Percentiles rank a stretch among this genome's conserved stretches.
Evolutionary conservation across 2,329 filamentous ascomycete genomes (phyloP).

Genomic region (Colletotrichum plurivorum): DNA sequence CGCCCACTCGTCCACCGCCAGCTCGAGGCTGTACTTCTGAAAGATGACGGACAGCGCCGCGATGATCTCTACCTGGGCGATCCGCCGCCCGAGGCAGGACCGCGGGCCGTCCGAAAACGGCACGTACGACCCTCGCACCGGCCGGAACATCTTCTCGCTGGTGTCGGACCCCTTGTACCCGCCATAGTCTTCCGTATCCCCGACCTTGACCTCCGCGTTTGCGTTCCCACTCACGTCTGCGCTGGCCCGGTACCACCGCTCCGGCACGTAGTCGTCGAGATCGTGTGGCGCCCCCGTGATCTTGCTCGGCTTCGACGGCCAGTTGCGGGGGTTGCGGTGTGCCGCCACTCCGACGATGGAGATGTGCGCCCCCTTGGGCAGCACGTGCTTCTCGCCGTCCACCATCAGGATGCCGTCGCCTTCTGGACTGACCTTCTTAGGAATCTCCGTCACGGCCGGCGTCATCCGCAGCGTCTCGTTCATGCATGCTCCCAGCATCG

Average conservation of each 20-base stretch:
- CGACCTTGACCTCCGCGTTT: constrained; percentile 40
- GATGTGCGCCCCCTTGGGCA: constrained; percentile 71
- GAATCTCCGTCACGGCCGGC: constrained; percentile 79
- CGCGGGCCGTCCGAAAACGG: constrained; percentile 72
- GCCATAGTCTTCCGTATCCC: constrained; percentile 65
- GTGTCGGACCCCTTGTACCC: constrained; percentile 74
- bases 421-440: constrained; percentile 70
- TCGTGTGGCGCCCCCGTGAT: constrained; percentile 64
- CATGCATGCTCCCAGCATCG: constrained; percentile 81
- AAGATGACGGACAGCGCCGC: constrained; percentile 69
- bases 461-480: constrained; percentile 83
- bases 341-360: constrained; percentile 68
- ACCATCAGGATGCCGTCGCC: constrained; percentile 71
- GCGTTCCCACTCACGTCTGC: constrained; percentile 42
- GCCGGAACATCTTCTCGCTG: constrained; percentile 73
- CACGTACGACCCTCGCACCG: constrained; percentile 67
- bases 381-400: constrained; percentile 68
- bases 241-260: constrained; percentile 75
- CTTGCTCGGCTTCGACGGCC: constrained; percentile 70
- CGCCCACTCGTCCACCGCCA: constrained; percentile 75
- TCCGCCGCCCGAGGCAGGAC: constrained; percentile 70
- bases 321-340: constrained; percentile 80
- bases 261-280: constrained; percentile 77
- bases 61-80: constrained; percentile 72
- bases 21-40: constrained; percentile 75